Evolutionary conservation across 441 rosid genomes (phyloP), one percentile per base, ranked within the genome.

Genomic region (Brassica hybrid): DNA sequence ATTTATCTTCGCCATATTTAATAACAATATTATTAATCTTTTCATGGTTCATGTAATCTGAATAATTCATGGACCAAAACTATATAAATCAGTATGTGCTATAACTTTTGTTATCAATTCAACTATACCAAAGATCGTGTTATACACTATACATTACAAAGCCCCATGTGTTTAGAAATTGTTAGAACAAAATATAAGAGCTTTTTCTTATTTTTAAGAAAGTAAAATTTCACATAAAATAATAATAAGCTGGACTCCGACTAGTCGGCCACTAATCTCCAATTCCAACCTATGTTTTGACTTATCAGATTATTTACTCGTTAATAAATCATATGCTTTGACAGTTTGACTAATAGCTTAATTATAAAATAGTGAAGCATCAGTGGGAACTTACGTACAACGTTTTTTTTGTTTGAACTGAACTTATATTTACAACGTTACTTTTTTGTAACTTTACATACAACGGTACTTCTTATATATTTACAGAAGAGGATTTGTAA

Each of bases 241-340:
- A 62, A 27, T 32, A 12, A 25, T 14, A 14, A 14, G 3, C 5
- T 62, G 69, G 69, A 62, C 76, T 63, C 48, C 21, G 3, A 50
- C 61, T 17, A 61, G 67, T 13, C 30, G 18, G 61, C 62, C 76
- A 72, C 76, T 73, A 11, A 30, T 63, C 62, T 63, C 50, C 48
- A 6, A 11, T 30, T 7, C 63, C 19, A n/a, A 59, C 12, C 12
- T 21, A 59, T 30, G 21, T 50, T 2, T 73, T 32, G 69, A 67
- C 71, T 63, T 14, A 7, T 48, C 14, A 4, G 4, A 43, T 48
- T 43, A 52, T 50, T 43, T 23, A 27, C 19, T 61, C 41, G 7
- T 61, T 60, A 25, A 23, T 5, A 23, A 19, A 25, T 27, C 16
- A 7, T 61, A 7, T 27, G 41, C 38, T 61, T 41, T 41, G n/a